phyloP scores from a whole-genome alignment of 192 early-diverging fungal genomes.

The Rhizophagus prolifer region DNA sequence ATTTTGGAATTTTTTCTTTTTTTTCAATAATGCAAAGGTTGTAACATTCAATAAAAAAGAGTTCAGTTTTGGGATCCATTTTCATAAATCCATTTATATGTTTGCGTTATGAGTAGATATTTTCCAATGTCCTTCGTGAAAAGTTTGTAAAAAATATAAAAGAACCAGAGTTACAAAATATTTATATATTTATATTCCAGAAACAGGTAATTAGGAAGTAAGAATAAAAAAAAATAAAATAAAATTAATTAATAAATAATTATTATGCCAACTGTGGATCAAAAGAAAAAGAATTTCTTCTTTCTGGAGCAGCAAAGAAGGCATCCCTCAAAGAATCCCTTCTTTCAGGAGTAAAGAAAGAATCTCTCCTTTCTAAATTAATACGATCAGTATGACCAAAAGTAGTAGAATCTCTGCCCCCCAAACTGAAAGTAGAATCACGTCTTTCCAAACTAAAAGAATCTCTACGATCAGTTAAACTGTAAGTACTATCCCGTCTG shows the following conservation, averaged over 20 bases:
- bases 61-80: conserved; percentile 29
- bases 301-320: background rate
- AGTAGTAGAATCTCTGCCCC: conserved; percentile 6
- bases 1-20: too few relatives aligned
- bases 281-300: conserved; percentile 27
- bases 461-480: conserved; percentile 21
- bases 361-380: conserved; percentile 26
- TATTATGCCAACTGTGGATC: conserved; percentile 30
- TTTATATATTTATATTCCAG: background rate
- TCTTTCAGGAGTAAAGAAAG: conserved; percentile 13
- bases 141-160: conserved; percentile 4
- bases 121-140: conserved; percentile 29
- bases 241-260: background rate
- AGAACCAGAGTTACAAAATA: background rate
- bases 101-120: conserved; percentile 29
- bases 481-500: conserved; percentile 17
- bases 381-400: background rate
- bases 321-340: conserved; percentile 23
- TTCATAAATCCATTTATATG: background rate
- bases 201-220: background rate
- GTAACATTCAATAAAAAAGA: conserved; percentile 25
- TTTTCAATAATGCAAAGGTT: too few relatives aligned
- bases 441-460: conserved; percentile 27
- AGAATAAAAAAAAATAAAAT: background rate
- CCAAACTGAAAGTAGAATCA: conserved; percentile 22